Conservation (phyloP, 768 basidiomycete genomes). For the Termitomyces eurrhizus region DNA sequence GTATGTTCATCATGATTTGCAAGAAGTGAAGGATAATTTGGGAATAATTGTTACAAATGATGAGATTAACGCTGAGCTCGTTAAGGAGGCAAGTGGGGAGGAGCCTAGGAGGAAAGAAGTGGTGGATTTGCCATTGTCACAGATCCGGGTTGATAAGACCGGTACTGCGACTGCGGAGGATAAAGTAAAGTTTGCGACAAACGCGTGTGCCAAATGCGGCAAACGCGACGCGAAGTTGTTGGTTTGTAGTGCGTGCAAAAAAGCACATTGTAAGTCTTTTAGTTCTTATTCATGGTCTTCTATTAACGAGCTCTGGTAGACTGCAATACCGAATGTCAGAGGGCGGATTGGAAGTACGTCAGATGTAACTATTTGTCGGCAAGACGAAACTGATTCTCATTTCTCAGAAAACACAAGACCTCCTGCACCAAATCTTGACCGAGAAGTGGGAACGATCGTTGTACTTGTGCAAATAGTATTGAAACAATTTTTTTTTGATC, state of each 20-base stretch:
- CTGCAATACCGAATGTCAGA: slow-evolving; percentile 6
- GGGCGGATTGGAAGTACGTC: slow-evolving; percentile 9
- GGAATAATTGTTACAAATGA: slow-evolving; percentile 23
- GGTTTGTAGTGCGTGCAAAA: slow-evolving; percentile 24
- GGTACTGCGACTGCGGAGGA: slow-evolving; percentile 12
- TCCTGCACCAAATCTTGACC: not conserved
- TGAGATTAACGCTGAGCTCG: slow-evolving; percentile 14
- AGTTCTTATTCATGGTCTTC: no score
- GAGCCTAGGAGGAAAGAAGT: slow-evolving; percentile 20
- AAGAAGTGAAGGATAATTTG: slow-evolving; percentile 21
- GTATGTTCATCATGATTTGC: slow-evolving; percentile 18
- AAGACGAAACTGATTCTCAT: slow-evolving; percentile 10
- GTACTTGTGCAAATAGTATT: not conserved
- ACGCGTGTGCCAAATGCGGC: slow-evolving; percentile 25
- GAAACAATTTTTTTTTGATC: not conserved
- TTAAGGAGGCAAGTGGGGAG: slow-evolving; percentile 4
- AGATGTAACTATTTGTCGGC: not conserved
- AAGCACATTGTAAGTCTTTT: slow-evolving; percentile 22
- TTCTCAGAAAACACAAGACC: slow-evolving; percentile 11
- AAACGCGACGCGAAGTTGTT: slow-evolving; percentile 23
- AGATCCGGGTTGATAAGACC: slow-evolving; percentile 18
- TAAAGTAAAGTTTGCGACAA: slow-evolving; percentile 24
- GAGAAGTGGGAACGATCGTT: not conserved
- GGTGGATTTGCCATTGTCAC: slow-evolving; percentile 14
- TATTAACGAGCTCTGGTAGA: not conserved